Evolutionary conservation across 345 rosid genomes (phyloP).

Genomic region (Clarkia xantiana): DNA sequence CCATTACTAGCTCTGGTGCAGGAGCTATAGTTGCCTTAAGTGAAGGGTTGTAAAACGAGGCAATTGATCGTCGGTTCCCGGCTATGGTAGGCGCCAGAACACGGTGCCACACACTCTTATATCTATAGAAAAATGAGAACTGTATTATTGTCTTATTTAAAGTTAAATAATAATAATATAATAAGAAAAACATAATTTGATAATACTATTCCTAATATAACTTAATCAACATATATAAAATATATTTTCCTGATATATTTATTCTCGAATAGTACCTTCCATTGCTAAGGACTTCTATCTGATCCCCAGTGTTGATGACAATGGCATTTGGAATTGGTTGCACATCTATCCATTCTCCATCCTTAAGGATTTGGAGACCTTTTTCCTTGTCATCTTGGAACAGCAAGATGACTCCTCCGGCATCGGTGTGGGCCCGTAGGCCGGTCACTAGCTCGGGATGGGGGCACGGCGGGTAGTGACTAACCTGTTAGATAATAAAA

Average conservation of each 20-base stretch:
- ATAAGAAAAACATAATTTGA: too few relatives aligned
- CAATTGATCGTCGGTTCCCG: constrained; percentile 69
- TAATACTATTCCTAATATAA: too few relatives aligned
- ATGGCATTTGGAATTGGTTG: constrained; percentile 59
- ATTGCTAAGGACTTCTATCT: constrained; percentile 79
- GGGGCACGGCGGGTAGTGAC: constrained; percentile 95
- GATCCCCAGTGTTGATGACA: constrained; percentile 86
- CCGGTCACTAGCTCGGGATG: constrained; percentile 54
- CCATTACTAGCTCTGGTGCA: constrained; percentile 25
- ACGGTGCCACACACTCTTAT: constrained; percentile 89
- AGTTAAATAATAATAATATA: too few relatives aligned
- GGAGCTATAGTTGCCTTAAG: constrained; percentile 68
- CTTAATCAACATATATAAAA: too few relatives aligned
- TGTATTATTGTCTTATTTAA: too few relatives aligned
- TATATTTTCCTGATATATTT: too few relatives aligned
- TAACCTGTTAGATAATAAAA: constrained; percentile 16
- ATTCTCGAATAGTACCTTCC: too few relatives aligned
- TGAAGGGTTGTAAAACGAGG: constrained; percentile 81
- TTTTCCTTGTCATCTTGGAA: constrained; percentile 72
- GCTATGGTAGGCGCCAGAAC: constrained; percentile 25
- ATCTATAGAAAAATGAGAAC: too few relatives aligned
- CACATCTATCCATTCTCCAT: constrained; percentile 70
- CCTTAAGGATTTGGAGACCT: constrained; percentile 82
- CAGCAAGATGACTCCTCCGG: constrained; percentile 80
- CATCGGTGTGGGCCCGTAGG: constrained; percentile 87